Evolutionary conservation across 2,329 filamentous ascomycete genomes (phyloP).

Genomic region (Capronia coronata): DNA sequence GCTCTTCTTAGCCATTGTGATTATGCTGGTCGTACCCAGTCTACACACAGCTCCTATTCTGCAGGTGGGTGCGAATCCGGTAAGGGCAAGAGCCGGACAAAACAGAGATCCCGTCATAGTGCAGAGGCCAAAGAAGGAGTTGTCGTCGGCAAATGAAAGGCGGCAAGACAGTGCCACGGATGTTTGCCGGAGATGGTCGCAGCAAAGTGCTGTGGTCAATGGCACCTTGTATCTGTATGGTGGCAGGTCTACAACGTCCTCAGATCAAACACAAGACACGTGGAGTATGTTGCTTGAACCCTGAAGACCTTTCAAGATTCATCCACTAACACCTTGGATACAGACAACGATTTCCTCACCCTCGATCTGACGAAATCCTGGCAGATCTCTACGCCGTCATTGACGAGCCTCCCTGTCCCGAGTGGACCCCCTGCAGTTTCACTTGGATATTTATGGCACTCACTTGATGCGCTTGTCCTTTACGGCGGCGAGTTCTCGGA

Average conservation of each 20-base stretch:
- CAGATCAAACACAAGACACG: constrained; percentile 55
- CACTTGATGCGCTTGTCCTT: constrained; percentile 61
- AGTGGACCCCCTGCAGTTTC: constrained; percentile 65
- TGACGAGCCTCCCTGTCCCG: constrained; percentile 58
- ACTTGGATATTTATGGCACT: constrained; percentile 70
- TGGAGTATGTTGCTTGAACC: constrained; percentile 57
- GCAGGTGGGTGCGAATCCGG: constrained; percentile 19
- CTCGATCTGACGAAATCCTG: constrained; percentile 69
- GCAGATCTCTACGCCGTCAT: constrained; percentile 57
- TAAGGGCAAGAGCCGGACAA: constrained; percentile 10
- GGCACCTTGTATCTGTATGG: constrained; percentile 72
- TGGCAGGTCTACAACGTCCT: constrained; percentile 55
- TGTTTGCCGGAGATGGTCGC: constrained; percentile 60
- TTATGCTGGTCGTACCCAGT: constrained; percentile 23
- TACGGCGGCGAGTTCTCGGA: constrained; percentile 71
- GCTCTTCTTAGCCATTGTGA: constrained; percentile 21
- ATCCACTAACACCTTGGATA: constrained; percentile 3
- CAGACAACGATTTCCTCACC: constrained; percentile 64
- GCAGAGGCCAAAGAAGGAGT: background rate
- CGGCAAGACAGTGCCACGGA: constrained; percentile 44
- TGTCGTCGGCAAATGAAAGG: background rate
- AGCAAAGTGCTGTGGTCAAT: constrained; percentile 63
- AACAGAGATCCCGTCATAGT: background rate
- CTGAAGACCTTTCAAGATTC: background rate
- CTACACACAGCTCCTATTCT: constrained; percentile 20